phyloP scores from a whole-genome alignment of 2,329 filamentous ascomycete genomes.

The Tolypocladium inflatum region DNA sequence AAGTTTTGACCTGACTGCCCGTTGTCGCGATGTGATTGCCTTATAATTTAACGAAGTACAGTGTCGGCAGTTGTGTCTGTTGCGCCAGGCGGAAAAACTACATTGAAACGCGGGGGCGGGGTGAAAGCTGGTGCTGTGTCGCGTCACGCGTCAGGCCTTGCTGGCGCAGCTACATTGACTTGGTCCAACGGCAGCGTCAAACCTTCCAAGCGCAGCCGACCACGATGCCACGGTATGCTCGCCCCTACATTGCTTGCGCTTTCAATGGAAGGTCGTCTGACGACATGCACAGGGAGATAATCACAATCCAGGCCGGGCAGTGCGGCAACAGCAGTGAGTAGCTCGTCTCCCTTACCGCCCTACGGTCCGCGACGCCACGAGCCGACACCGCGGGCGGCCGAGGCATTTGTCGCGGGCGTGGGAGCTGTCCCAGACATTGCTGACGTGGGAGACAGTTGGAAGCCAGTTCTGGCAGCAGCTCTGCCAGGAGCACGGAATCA shows the following conservation, averaged over 20 bases:
- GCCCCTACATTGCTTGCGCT: neutral
- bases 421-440: neutral
- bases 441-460: slow-evolving; percentile 54
- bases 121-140: neutral
- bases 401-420: neutral
- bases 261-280: slow-evolving; percentile 9
- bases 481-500: slow-evolving; percentile 96
- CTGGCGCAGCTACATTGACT: neutral
- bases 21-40: neutral
- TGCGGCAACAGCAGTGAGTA: slow-evolving; percentile 97
- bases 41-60: too few species aligned
- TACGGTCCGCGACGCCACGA: neutral
- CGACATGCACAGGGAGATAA: slow-evolving; percentile 71
- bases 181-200: neutral
- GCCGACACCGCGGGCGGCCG: neutral
- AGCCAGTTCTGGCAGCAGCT: slow-evolving; percentile 99
- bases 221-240: slow-evolving; percentile 17
- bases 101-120: slow-evolving; percentile 7
- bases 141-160: slow-evolving; percentile 4
- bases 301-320: slow-evolving; percentile 97
- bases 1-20: neutral
- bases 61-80: neutral
- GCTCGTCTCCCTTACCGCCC: neutral
- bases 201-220: neutral
- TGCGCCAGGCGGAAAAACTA: neutral